Percentiles rank a stretch among this genome's conserved stretches.
Conservation (phyloP, 768 basidiomycete species). For the Termitomyces sp. region DNA sequence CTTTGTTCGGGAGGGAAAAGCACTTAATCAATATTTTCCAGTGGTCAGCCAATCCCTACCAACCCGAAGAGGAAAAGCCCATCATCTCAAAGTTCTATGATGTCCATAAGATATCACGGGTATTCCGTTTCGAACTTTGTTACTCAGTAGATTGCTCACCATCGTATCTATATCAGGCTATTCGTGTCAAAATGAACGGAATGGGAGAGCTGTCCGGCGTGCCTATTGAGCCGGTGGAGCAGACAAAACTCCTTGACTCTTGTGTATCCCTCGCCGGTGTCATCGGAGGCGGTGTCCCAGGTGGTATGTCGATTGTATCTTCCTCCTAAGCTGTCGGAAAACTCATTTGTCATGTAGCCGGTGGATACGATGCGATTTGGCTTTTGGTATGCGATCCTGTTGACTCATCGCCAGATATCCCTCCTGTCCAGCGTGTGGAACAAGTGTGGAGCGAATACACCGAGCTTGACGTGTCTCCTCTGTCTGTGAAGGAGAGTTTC, state of each 20-base stretch:
- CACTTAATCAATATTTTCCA: slow-evolving; percentile 21
- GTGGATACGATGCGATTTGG: slow-evolving; percentile 98
- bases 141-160: not conserved
- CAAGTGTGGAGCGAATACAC: slow-evolving; percentile 64
- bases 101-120: slow-evolving; percentile 59
- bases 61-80: slow-evolving; percentile 39
- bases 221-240: slow-evolving; percentile 88
- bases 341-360: slow-evolving; percentile 53
- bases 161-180: slow-evolving; percentile 44
- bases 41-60: slow-evolving; percentile 63
- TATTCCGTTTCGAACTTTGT: slow-evolving; percentile 18
- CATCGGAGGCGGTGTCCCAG: slow-evolving; percentile 93
- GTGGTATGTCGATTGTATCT: slow-evolving; percentile 55
- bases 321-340: not conserved
- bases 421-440: slow-evolving; percentile 62
- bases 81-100: slow-evolving; percentile 58
- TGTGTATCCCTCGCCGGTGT: slow-evolving; percentile 81
- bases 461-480: slow-evolving; percentile 66
- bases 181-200: slow-evolving; percentile 75
- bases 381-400: slow-evolving; percentile 73
- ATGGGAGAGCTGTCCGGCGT: slow-evolving; percentile 81
- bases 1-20: not conserved
- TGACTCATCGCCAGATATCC: slow-evolving; percentile 41
- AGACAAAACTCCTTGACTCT: slow-evolving; percentile 78
- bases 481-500: slow-evolving; percentile 68